phyloP scores from a whole-genome alignment of 176 grass and related monocot species.

The Saccharum spontaneum region DNA sequence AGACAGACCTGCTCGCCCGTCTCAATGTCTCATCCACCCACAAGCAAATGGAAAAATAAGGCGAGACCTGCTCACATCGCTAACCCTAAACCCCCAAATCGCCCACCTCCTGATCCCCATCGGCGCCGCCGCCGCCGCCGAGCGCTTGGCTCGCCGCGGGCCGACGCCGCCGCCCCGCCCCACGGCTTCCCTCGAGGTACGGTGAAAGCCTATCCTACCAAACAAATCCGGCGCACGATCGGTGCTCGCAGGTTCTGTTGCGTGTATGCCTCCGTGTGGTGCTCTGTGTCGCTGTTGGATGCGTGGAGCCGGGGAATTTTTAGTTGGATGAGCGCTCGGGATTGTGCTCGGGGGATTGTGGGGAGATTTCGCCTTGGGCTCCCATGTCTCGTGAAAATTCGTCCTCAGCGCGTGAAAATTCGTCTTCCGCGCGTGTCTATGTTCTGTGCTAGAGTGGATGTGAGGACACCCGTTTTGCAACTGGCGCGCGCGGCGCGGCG shows the following conservation, averaged over 20 bases:
- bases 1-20: neutral
- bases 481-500: neutral
- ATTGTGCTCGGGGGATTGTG: neutral
- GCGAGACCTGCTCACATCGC: neutral
- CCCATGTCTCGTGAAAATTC: neutral
- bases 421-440: neutral
- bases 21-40: conserved; percentile 22
- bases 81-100: conserved; percentile 41
- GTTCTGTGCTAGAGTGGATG: neutral
- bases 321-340: neutral
- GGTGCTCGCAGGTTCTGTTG: neutral
- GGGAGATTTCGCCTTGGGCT: neutral
- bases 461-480: neutral
- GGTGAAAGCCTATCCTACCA: neutral
- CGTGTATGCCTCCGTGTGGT: neutral
- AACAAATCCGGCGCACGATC: neutral
- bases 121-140: neutral
- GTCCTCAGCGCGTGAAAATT: neutral
- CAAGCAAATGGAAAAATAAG: conserved; percentile 5
- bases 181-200: neutral
- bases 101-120: conserved; percentile 1
- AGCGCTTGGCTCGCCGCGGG: conserved; percentile 2
- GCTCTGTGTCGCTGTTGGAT: neutral
- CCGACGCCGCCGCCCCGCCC: neutral
- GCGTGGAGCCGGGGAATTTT: neutral